These are phyloP conservation scores for Lachnellula arida DNA, from an alignment of 2,329 filamentous ascomycete species.

Conservation along the genomic window DNA sequence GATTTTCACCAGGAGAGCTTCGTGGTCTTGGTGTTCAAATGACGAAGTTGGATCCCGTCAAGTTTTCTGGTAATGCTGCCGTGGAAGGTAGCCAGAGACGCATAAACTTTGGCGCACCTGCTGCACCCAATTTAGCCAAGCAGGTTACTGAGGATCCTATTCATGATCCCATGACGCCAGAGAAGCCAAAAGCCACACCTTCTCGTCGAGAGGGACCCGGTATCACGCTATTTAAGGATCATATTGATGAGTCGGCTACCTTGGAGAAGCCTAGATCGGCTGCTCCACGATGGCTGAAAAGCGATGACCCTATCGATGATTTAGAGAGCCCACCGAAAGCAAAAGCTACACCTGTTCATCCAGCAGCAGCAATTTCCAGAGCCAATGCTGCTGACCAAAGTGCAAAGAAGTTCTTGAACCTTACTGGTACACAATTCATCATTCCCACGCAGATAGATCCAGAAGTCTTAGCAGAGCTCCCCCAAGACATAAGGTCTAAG, in stretches of 20 bases:
- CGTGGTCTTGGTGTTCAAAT: constrained; percentile 88
- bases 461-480: constrained; percentile 76
- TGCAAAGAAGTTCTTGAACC: constrained; percentile 67
- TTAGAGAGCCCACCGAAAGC: constrained; percentile 49
- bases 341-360: constrained; percentile 42
- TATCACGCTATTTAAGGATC: constrained; percentile 20
- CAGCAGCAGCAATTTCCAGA: constrained; percentile 47
- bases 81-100: constrained; percentile 73
- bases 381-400: constrained; percentile 43
- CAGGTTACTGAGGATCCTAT: constrained; percentile 41
- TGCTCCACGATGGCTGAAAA: constrained; percentile 3
- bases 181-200: constrained; percentile 29
- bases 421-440: constrained; percentile 85
- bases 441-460: constrained; percentile 80
- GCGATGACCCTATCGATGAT: constrained; percentile 50
- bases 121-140: constrained; percentile 36
- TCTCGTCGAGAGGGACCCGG: constrained; percentile 13
- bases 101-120: constrained; percentile 63
- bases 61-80: constrained; percentile 46
- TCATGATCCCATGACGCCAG: constrained; percentile 42
- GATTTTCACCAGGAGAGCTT: constrained; percentile 86
- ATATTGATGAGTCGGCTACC: constrained; percentile 24
- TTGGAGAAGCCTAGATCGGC: constrained; percentile 23
- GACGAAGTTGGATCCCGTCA: constrained; percentile 83
- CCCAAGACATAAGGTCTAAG: constrained; percentile 73